These are phyloP conservation scores for Neopestalotiopsis rosae DNA, from an alignment of 2,329 filamentous ascomycete genomes.

Conservation along the genomic window DNA sequence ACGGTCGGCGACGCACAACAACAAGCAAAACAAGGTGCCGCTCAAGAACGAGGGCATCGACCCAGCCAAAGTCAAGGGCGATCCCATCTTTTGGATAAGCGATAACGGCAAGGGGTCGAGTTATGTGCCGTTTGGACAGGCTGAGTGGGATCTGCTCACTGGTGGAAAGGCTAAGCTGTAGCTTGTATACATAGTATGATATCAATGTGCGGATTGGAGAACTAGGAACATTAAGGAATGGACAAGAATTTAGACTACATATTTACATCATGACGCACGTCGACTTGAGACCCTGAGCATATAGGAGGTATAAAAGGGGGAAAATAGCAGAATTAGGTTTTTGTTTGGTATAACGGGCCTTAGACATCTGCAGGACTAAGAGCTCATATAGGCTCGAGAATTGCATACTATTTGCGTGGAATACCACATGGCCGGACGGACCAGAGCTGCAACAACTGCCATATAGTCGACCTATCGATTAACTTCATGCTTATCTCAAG, in stretches of 20 bases:
- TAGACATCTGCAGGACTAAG: background rate
- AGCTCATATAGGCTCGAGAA: too few relatives aligned
- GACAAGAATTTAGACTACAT: background rate
- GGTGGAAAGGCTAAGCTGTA: conserved; percentile 51
- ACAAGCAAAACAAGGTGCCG: conserved; percentile 81
- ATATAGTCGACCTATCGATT: background rate
- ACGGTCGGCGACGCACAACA: conserved; percentile 71
- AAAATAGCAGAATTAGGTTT: too few relatives aligned
- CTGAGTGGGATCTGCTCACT: conserved; percentile 62
- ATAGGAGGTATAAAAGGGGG: too few relatives aligned
- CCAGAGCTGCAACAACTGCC: background rate
- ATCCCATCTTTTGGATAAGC: conserved; percentile 61
- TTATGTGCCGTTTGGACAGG: conserved; percentile 63
- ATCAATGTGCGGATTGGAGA: background rate
- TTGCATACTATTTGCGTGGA: too few relatives aligned
- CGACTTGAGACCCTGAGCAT: background rate
- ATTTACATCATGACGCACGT: background rate
- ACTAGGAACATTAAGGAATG: background rate
- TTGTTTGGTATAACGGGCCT: too few relatives aligned
- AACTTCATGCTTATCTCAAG: background rate
- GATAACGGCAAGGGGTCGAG: conserved; percentile 56
- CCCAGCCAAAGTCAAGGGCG: conserved; percentile 50
- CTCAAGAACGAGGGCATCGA: conserved; percentile 72
- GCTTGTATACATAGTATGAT: background rate
- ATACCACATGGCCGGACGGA: too few relatives aligned